Evolutionary conservation across 2,329 filamentous ascomycete genomes (phyloP).

Genomic region (Trichoderma sp.): DNA sequence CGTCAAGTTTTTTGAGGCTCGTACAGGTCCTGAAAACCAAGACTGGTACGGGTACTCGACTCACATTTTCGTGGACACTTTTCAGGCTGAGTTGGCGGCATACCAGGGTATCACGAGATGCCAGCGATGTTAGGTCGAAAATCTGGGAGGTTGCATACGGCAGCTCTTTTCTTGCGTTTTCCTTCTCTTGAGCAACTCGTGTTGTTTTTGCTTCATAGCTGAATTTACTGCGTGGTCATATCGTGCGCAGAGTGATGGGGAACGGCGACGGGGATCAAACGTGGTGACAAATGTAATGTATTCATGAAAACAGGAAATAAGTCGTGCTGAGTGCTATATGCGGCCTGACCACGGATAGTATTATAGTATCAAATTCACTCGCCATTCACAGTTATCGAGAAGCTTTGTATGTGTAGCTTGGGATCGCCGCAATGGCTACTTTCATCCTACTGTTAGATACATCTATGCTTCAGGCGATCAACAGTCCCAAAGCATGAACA

Average conservation of each 20-base stretch:
- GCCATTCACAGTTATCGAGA: neutral
- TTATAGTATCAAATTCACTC: neutral
- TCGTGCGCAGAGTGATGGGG: neutral
- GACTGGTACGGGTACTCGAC: slow-evolving; percentile 41
- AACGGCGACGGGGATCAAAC: neutral
- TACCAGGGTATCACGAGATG: slow-evolving; percentile 41
- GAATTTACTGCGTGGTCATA: neutral
- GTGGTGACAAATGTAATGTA: neutral
- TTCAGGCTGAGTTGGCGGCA: slow-evolving; percentile 36
- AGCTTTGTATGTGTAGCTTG: neutral
- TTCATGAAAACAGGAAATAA: neutral
- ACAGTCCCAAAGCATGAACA: neutral
- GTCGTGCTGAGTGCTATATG: neutral
- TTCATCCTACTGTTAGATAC: neutral
- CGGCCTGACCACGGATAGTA: neutral
- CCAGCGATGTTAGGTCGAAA: slow-evolving; percentile 32
- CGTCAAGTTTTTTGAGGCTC: slow-evolving; percentile 42
- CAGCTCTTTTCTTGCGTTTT: neutral
- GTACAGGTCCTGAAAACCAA: slow-evolving; percentile 34
- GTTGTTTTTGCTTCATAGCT: neutral
- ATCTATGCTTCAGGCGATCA: neutral
- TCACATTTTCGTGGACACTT: slow-evolving; percentile 37
- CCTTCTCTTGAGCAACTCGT: neutral
- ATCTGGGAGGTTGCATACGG: neutral
- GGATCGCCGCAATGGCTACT: no score